These are phyloP conservation scores for Mychonastes homosphaera DNA, from an alignment of 139 green algal species.

Conservation along the genomic window DNA sequence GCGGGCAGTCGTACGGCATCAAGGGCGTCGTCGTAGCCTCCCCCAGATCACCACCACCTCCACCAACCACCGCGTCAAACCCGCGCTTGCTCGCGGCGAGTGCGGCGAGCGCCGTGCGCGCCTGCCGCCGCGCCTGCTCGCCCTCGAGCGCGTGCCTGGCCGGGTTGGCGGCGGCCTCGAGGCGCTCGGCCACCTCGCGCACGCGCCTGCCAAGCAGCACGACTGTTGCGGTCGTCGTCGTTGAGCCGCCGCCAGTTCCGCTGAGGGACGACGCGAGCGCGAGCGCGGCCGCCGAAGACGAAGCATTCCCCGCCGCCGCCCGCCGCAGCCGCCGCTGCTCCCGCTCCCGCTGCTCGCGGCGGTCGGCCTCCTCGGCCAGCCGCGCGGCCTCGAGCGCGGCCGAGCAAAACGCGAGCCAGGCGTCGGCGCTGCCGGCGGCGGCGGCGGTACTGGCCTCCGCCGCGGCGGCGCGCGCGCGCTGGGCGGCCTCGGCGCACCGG, in stretches of 20 bases:
- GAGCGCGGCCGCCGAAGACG: not conserved
- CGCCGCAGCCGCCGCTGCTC: not conserved
- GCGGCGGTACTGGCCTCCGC: too few relatives aligned
- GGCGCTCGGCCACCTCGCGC: conserved; percentile 3
- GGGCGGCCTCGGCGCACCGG: too few relatives aligned
- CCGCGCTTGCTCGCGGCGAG: too few relatives aligned
- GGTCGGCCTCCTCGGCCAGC: not conserved
- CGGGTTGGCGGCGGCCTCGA: conserved; percentile 15
- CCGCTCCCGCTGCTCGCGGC: not conserved
- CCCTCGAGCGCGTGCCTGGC: conserved; percentile 13
- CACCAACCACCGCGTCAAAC: too few relatives aligned
- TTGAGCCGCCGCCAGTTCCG: not conserved
- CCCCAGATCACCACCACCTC: too few relatives aligned
- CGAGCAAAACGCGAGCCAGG: too few relatives aligned
- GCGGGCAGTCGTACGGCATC: conserved; percentile 10
- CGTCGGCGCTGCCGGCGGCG: too few relatives aligned
- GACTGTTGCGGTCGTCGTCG: not conserved
- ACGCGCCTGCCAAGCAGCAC: conserved; percentile 16
- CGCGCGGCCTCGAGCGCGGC: not conserved
- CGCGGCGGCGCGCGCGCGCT: too few relatives aligned
- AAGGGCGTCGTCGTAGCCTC: not conserved
- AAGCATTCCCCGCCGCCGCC: not conserved
- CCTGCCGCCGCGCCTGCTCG: conserved; percentile 1
- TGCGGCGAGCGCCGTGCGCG: not conserved
- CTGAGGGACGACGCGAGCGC: not conserved